Evolutionary conservation across 2,329 filamentous ascomycete genomes (phyloP).

Genomic region (Paraphoma chrysanthemicola): DNA sequence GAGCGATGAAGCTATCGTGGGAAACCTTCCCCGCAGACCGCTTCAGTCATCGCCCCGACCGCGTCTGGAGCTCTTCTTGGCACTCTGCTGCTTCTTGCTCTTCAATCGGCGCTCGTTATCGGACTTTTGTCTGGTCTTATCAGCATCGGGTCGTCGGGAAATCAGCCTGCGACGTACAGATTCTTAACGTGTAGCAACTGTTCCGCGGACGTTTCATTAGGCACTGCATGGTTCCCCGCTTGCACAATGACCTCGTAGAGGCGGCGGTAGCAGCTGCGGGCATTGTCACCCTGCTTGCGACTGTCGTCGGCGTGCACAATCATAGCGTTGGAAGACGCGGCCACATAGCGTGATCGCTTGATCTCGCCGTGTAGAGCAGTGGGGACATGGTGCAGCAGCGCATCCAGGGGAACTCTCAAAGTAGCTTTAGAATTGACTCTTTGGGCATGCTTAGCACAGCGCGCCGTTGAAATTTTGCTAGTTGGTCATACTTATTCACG

Average conservation of each 20-base stretch:
- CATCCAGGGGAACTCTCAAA: constrained; percentile 61
- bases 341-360: constrained; percentile 61
- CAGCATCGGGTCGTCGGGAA: constrained; percentile 26
- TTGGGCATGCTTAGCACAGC: constrained; percentile 47
- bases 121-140: constrained; percentile 57
- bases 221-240: constrained; percentile 59
- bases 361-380: constrained; percentile 60
- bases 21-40: constrained; percentile 16
- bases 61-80: constrained; percentile 65
- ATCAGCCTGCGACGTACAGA: constrained; percentile 50
- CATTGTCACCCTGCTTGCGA: constrained; percentile 67
- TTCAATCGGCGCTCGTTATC: constrained; percentile 65
- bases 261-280: constrained; percentile 65
- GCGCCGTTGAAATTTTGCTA: constrained; percentile 17
- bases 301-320: constrained; percentile 70
- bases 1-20: constrained; percentile 4
- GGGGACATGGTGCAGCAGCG: constrained; percentile 63
- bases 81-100: constrained; percentile 66
- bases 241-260: constrained; percentile 62
- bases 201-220: constrained; percentile 66
- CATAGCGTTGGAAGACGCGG: constrained; percentile 60
- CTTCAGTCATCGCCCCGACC: constrained; percentile 44
- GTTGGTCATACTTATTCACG: constrained; percentile 66
- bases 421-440: constrained; percentile 73
- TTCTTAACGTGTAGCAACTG: constrained; percentile 62